Conservation (phyloP, 108 stramenopile species). For the Skeletonema costatum region DNA sequence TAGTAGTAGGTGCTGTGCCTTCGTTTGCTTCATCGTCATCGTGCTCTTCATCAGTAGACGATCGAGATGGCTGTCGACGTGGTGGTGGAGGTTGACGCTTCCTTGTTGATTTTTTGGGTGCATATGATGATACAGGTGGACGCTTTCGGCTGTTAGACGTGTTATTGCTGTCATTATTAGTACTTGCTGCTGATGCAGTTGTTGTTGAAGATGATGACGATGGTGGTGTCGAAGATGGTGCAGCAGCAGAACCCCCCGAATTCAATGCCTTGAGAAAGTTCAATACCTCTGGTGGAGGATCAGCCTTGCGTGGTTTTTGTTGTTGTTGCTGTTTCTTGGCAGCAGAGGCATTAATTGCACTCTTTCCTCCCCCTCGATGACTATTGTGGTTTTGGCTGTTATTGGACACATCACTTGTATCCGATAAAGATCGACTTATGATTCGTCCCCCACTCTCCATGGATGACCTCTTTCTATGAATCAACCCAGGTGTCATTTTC, state of each 20-base stretch:
- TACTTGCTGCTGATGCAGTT: not conserved
- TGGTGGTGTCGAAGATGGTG: slow-evolving; percentile 1
- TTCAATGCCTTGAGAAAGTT: slow-evolving; percentile 33
- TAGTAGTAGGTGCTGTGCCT: not conserved
- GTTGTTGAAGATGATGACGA: not conserved
- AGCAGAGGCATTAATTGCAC: not conserved
- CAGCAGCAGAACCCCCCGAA: not conserved
- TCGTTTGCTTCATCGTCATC: not conserved
- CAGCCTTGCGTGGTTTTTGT: not conserved
- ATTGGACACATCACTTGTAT: not conserved
- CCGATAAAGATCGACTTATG: not conserved
- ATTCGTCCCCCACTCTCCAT: not conserved
- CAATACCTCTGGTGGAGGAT: slow-evolving; percentile 32
- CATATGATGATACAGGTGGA: not conserved
- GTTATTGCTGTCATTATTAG: not conserved
- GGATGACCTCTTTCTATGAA: not conserved
- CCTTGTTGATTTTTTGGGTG: not conserved
- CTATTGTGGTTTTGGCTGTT: not conserved
- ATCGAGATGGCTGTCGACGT: not conserved
- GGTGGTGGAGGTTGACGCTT: not conserved
- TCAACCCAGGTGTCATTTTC: not conserved
- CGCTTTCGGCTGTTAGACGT: not conserved
- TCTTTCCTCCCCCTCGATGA: not conserved
- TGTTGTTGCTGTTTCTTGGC: not conserved
- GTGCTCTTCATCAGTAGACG: not conserved